Evolutionary conservation across 2,329 filamentous ascomycete species (phyloP).

Genomic region (Leptodontidium sp.): DNA sequence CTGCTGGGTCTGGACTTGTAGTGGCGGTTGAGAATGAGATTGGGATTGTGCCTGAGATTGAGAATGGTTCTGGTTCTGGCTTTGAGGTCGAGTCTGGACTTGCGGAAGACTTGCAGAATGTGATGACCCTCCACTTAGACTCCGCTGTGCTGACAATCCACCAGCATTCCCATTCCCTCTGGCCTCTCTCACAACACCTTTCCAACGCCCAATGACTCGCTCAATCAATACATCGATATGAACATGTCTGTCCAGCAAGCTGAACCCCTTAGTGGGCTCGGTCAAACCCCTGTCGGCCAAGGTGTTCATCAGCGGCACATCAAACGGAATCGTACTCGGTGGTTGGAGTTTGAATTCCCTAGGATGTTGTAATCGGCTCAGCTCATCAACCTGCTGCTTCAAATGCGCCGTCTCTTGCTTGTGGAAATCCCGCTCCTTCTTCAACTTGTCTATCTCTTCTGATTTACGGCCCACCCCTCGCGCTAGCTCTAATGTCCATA

Average conservation of each 20-base stretch:
- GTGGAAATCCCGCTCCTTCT: conserved; percentile 54
- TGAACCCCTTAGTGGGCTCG: conserved; percentile 54
- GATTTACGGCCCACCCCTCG: conserved; percentile 65
- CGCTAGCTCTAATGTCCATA: conserved; percentile 69
- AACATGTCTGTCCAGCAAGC: conserved; percentile 58
- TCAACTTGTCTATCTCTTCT: conserved; percentile 59
- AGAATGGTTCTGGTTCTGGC: conserved; percentile 19
- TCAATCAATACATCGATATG: conserved; percentile 62
- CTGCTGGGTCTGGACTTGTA: background rate
- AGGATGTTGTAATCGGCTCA: conserved; percentile 66
- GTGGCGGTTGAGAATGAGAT: conserved; percentile 3
- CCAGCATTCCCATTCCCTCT: conserved; percentile 47
- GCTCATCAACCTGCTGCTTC: conserved; percentile 65
- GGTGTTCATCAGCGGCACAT: conserved; percentile 56
- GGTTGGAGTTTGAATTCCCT: conserved; percentile 63
- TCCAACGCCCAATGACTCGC: conserved; percentile 68
- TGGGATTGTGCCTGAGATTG: conserved; percentile 19
- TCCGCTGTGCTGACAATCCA: conserved; percentile 60
- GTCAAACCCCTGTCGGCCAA: conserved; percentile 57
- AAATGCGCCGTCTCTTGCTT: conserved; percentile 64
- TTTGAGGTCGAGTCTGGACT: conserved; percentile 9
- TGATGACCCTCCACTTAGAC: conserved; percentile 48
- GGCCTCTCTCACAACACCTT: conserved; percentile 63
- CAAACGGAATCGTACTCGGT: conserved; percentile 61
- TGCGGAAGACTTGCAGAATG: conserved; percentile 22